Evolutionary conservation across 1,284 basidiomycete species (phyloP), one percentile per base, ranked within the genome.

Genomic region (Sutorius eximius): DNA sequence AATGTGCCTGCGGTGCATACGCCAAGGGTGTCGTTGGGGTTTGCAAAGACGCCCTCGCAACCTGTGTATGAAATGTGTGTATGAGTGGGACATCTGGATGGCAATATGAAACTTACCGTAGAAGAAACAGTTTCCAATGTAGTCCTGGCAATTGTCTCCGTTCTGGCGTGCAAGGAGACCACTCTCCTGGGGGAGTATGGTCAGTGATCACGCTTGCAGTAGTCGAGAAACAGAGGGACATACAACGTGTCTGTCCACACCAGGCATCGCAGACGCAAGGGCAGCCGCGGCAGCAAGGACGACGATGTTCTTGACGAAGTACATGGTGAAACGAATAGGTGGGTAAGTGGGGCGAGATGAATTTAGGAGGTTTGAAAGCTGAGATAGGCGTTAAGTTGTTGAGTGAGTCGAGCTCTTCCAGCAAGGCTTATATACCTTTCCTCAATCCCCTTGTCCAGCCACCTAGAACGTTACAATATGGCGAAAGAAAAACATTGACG

Each of bases 231-330:
- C 2, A 18, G 43, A 7, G 13, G 20, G 24, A 59, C 59, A 9
- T 48, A 56, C 57, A 24, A 10, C 16, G 3, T 33, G 37, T 56
- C 16, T 45, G 40, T 48, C 20, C 12, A 59, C 32, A 24, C 29
- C 27, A 18, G 54, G 55, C 12, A 16, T 60, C n/a, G 59, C 53
- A 6, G 45, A 60, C 36, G 18, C 57, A 18, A 57, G n/a, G 47
- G 40, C 27, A 2, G 22, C 42, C 3, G 49, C 38, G 11, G 49
- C 42, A 49, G 38, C 52, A n/a, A 61, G 24, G 36, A 43, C 27
- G 38, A 49, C 5, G 20, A 59, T 36, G 30, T 12, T 49, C 24
- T 46, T 24, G 22, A 27, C 3, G 24, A 47, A 45, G 46, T 51
- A 37, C 57, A 56, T 49, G 18, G 4, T 9, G 20, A 27, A 4